Conservation (phyloP, 768 basidiomycete genomes). For the Vishniacozyma victoriae region DNA sequence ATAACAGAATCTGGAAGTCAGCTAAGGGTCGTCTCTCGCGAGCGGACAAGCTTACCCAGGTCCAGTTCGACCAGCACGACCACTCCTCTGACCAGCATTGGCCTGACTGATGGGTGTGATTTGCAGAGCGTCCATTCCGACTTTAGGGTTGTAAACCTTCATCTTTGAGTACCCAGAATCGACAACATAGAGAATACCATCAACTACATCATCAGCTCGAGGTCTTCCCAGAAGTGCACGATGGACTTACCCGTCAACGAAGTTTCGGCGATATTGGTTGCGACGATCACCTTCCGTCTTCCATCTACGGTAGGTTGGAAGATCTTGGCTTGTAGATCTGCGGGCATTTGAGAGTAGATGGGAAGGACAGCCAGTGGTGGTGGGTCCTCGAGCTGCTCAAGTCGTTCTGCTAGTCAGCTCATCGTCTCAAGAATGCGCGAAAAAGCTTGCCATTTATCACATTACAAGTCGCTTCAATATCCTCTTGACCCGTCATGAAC, state of each 20-base stretch:
- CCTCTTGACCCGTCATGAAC: constrained; percentile 95
- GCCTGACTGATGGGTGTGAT: constrained; percentile 99
- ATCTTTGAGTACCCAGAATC: constrained; percentile 96
- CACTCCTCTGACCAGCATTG: constrained; percentile 91
- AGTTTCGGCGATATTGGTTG: constrained; percentile 98
- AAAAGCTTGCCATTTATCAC: constrained; percentile 69
- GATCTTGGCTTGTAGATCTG: constrained; percentile 95
- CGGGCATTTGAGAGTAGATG: constrained; percentile 99
- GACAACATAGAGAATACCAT: constrained; percentile 94
- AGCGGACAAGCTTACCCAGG: constrained; percentile 62
- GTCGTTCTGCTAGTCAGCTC: constrained; percentile 61
- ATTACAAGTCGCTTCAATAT: constrained; percentile 94
- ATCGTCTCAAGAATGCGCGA: constrained; percentile 6
- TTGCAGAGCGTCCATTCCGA: constrained; percentile 98
- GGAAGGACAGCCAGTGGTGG: constrained; percentile 83
- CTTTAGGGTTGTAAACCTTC: constrained; percentile 97
- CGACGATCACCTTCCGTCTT: constrained; percentile 91
- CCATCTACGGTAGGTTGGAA: constrained; percentile 92
- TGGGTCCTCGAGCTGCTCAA: constrained; percentile 86
- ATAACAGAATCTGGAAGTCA: constrained; percentile 72
- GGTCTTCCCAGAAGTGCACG: not conserved
- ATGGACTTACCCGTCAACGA: constrained; percentile 74
- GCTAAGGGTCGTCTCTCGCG: not conserved
- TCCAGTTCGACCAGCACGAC: constrained; percentile 93
- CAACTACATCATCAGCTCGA: constrained; percentile 56